phyloP scores from a whole-genome alignment of 2,329 filamentous ascomycete species.

The Capronia americana region DNA sequence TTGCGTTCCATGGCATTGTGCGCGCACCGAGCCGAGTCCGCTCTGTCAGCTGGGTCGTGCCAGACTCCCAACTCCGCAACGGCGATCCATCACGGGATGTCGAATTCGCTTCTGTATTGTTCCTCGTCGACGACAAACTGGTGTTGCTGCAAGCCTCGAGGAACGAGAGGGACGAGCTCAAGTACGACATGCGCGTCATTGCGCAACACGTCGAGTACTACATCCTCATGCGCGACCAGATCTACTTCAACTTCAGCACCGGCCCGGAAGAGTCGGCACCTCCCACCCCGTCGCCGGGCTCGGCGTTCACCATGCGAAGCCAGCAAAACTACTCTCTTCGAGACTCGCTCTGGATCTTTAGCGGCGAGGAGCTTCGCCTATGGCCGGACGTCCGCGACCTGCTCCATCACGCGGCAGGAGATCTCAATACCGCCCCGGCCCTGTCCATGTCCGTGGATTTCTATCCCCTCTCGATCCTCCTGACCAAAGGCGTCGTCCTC shows the following conservation, averaged over 20 bases:
- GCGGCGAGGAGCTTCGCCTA: constrained; percentile 81
- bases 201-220: constrained; percentile 97
- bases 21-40: constrained; percentile 89
- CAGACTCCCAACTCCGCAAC: constrained; percentile 84
- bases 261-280: constrained; percentile 56
- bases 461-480: constrained; percentile 84
- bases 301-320: constrained; percentile 51
- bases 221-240: constrained; percentile 86
- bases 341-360: constrained; percentile 94
- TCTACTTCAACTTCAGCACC: constrained; percentile 53
- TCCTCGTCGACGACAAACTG: constrained; percentile 96
- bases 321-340: constrained; percentile 65
- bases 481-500: constrained; percentile 88
- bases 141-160: constrained; percentile 87
- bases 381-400: constrained; percentile 92
- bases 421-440: constrained; percentile 48
- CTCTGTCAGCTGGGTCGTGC: constrained; percentile 93
- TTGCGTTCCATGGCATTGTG: constrained; percentile 95
- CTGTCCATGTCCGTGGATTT: constrained; percentile 89
- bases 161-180: constrained; percentile 81
- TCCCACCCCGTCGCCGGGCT: constrained; percentile 56
- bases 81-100: constrained; percentile 97
- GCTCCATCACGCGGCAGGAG: constrained; percentile 68
- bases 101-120: constrained; percentile 87
- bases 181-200: constrained; percentile 98